phyloP scores from a whole-genome alignment of 2,329 filamentous ascomycete genomes.

The Botryotinia calthae region DNA sequence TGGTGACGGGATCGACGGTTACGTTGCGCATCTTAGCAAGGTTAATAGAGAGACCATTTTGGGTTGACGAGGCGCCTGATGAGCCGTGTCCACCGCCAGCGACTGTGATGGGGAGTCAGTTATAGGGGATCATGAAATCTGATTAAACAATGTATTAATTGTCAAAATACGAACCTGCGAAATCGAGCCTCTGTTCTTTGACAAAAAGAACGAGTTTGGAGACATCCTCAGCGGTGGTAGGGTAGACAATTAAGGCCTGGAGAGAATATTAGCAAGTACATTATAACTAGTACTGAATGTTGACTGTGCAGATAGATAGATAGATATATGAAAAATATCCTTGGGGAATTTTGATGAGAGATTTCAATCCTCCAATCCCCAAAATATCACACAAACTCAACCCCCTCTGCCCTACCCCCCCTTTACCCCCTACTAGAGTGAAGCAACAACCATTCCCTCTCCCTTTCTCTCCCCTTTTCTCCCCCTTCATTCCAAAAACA shows the following conservation, averaged over 20 bases:
- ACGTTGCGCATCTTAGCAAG: conserved; percentile 26
- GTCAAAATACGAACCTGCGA: conserved; percentile 2
- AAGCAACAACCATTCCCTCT: background rate
- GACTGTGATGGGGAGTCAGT: conserved; percentile 1
- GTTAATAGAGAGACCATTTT: conserved; percentile 5
- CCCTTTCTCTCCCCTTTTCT: background rate
- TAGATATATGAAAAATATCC: background rate
- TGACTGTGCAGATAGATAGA: background rate
- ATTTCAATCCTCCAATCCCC: background rate
- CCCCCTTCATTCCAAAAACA: background rate
- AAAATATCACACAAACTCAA: background rate
- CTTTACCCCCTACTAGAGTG: background rate
- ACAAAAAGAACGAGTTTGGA: conserved; percentile 21
- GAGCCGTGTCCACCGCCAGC: conserved; percentile 20
- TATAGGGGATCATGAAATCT: background rate
- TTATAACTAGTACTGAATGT: background rate
- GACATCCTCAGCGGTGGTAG: conserved; percentile 25
- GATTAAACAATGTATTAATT: background rate
- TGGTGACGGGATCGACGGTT: conserved; percentile 18
- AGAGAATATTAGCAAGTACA: background rate
- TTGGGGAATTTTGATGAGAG: background rate
- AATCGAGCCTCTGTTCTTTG: conserved; percentile 19
- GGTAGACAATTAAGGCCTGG: conserved; percentile 20
- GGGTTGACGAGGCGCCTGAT: conserved; percentile 10
- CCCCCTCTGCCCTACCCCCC: background rate